These are phyloP conservation scores for Harringtonia lauricola DNA, from an alignment of 2,329 filamentous ascomycete genomes.

Conservation along the genomic window DNA sequence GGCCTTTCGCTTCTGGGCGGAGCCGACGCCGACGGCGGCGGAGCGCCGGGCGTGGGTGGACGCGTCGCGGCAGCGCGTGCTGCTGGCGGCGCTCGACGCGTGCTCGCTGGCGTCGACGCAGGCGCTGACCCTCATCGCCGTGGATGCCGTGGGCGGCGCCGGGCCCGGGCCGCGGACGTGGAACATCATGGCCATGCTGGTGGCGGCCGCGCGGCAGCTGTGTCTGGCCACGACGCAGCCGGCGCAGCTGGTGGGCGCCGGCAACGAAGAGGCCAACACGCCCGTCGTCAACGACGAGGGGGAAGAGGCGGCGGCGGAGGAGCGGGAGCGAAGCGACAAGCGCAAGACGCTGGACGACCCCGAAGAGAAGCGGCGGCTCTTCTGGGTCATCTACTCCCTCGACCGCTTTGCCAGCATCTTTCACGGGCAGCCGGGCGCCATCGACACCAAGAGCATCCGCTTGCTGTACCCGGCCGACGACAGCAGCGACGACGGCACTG, in stretches of 20 bases:
- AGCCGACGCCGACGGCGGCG: background rate
- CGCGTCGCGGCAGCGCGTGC: slow-evolving; percentile 3
- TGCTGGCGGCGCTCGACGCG: slow-evolving; percentile 6
- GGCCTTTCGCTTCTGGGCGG: slow-evolving; percentile 7
- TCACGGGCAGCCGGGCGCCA: slow-evolving; percentile 8
- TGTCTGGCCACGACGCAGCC: slow-evolving; percentile 2
- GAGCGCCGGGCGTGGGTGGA: slow-evolving; percentile 3
- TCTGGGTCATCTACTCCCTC: slow-evolving; percentile 10
- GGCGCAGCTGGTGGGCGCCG: background rate
- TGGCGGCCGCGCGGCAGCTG: slow-evolving; percentile 7
- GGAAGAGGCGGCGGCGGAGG: background rate
- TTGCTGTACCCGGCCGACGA: slow-evolving; percentile 8
- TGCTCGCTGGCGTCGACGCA: slow-evolving; percentile 5
- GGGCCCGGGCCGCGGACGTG: slow-evolving; percentile 8
- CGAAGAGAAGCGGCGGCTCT: slow-evolving; percentile 10
- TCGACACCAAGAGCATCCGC: slow-evolving; percentile 5
- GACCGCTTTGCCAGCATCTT: slow-evolving; percentile 10
- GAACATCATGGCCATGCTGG: slow-evolving; percentile 11
- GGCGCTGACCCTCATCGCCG: slow-evolving; percentile 6
- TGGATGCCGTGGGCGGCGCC: slow-evolving; percentile 7
- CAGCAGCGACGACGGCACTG: no score
- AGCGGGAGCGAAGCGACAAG: background rate
- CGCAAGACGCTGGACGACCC: background rate
- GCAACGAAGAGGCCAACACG: slow-evolving; percentile 1
- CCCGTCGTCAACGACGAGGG: slow-evolving; percentile 2